phyloP scores from a whole-genome alignment of 164 flowering plant species.

The Berberis thunbergii region DNA sequence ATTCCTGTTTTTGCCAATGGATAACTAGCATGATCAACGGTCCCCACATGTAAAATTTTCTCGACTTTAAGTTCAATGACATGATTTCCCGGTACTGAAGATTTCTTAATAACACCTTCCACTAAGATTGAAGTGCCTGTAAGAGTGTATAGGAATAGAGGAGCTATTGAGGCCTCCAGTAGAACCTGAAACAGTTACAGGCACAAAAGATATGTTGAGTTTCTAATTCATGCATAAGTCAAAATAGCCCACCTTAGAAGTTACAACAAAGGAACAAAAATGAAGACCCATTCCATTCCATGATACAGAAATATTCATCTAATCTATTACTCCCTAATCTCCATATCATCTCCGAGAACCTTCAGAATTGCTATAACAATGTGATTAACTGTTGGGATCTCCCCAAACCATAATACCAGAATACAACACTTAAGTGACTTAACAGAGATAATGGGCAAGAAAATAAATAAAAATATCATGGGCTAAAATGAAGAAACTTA shows the following conservation, averaged over 20 bases:
- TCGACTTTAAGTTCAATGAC: constrained; percentile 60
- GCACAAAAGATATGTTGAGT: not conserved
- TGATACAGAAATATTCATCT: too few relatives aligned
- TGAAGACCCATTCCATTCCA: too few relatives aligned
- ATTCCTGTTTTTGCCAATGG: constrained; percentile 59
- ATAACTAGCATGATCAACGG: constrained; percentile 49
- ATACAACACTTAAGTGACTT: too few relatives aligned
- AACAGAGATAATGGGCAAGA: too few relatives aligned
- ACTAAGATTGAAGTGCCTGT: constrained; percentile 75
- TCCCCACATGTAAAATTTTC: constrained; percentile 63
- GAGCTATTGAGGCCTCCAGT: constrained; percentile 45
- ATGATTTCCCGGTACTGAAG: constrained; percentile 35
- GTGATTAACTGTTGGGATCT: too few relatives aligned
- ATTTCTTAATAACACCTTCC: constrained; percentile 52
- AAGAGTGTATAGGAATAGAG: constrained; percentile 34
- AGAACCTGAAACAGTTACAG: constrained; percentile 38
- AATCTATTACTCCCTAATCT: too few relatives aligned
- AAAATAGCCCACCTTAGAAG: not conserved
- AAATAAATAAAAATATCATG: too few relatives aligned
- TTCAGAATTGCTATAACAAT: too few relatives aligned
- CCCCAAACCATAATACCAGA: too few relatives aligned
- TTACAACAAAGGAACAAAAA: not conserved
- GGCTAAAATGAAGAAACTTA: too few relatives aligned
- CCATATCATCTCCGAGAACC: too few relatives aligned
- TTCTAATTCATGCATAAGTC: not conserved